Conservation (phyloP, 2,329 filamentous ascomycete genomes). For the Ophiostoma ulmi region DNA sequence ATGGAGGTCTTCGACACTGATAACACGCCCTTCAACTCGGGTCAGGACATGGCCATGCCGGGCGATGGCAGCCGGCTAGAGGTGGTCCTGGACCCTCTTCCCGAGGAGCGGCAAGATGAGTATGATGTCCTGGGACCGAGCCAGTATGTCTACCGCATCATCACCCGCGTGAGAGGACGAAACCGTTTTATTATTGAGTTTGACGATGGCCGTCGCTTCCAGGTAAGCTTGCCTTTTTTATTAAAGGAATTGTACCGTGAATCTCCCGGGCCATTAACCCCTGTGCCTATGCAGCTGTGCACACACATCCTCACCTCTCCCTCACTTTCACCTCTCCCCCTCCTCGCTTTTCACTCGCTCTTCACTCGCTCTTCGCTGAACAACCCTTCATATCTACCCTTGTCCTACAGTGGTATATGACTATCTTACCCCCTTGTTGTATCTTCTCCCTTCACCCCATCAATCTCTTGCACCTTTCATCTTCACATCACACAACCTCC, state of each 20-base stretch:
- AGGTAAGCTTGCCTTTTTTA: slow-evolving; percentile 25
- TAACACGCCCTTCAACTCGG: neutral
- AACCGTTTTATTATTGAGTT: slow-evolving; percentile 26
- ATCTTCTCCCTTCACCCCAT: neutral
- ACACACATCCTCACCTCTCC: neutral
- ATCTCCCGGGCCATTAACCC: neutral
- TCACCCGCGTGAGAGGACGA: slow-evolving; percentile 19
- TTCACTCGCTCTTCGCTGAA: neutral
- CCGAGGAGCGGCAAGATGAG: slow-evolving; percentile 19
- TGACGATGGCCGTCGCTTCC: slow-evolving; percentile 25
- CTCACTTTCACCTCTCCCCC: neutral
- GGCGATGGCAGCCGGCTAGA: slow-evolving; percentile 18
- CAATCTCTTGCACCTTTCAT: neutral
- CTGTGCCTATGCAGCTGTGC: neutral
- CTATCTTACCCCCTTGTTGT: neutral
- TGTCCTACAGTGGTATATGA: neutral
- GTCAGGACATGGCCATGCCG: slow-evolving; percentile 15
- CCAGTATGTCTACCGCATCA: slow-evolving; percentile 25
- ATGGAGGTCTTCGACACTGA: neutral
- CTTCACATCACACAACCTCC: neutral
- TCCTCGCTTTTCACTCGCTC: neutral
- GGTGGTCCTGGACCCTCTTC: slow-evolving; percentile 24
- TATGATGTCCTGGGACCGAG: slow-evolving; percentile 23
- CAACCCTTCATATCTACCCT: neutral
- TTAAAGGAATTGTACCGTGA: neutral